A percentile compares a stretch with the other conserved stretches of the same genome.
phyloP scores from a whole-genome alignment of 805 yeast species.

The Ogataea zsoltii region DNA sequence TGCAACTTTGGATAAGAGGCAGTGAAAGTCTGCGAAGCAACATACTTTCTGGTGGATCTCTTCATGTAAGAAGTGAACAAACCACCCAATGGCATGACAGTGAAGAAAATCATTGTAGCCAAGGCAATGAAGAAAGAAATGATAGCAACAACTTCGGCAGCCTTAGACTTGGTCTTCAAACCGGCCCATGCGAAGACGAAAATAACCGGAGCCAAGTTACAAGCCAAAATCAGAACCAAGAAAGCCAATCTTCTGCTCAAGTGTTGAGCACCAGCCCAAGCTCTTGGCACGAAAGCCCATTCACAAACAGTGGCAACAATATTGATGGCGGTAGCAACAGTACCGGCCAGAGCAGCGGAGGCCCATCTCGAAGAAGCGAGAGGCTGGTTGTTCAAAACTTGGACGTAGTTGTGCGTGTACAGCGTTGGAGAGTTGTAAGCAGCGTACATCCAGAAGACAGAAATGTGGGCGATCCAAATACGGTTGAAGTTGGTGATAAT shows the following conservation, averaged over 20 bases:
- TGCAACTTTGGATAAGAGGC: slow-evolving; percentile 79
- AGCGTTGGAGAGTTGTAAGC: slow-evolving; percentile 91
- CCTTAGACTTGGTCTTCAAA: slow-evolving; percentile 59
- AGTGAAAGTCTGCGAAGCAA: slow-evolving; percentile 94
- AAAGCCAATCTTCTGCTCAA: slow-evolving; percentile 84
- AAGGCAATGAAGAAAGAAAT: slow-evolving; percentile 89
- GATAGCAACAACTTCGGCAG: slow-evolving; percentile 77
- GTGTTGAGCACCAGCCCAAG: slow-evolving; percentile 99
- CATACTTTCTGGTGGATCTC: slow-evolving; percentile 81
- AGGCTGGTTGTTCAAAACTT: slow-evolving; percentile 83
- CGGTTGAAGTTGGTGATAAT: slow-evolving; percentile 93
- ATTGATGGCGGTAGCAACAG: slow-evolving; percentile 79
- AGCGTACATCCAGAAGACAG: slow-evolving; percentile 91
- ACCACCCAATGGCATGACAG: slow-evolving; percentile 96
- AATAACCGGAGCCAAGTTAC: slow-evolving; percentile 83
- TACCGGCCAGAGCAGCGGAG: slow-evolving; percentile 88
- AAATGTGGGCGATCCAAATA: slow-evolving; percentile 93
- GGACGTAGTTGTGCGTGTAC: slow-evolving; percentile 84
- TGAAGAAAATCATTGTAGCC: slow-evolving; percentile 79
- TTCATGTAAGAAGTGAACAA: slow-evolving; percentile 90
- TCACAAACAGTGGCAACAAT: slow-evolving; percentile 86
- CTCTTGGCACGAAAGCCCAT: slow-evolving; percentile 95
- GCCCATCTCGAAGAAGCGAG: slow-evolving; percentile 91
- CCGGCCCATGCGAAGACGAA: slow-evolving; percentile 85
- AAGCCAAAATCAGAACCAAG: slow-evolving; percentile 59